A percentile compares a stretch with the other conserved stretches of the same genome.
Conservation (phyloP, 2,329 filamentous ascomycete genomes). For the Aspergillus ustus region DNA sequence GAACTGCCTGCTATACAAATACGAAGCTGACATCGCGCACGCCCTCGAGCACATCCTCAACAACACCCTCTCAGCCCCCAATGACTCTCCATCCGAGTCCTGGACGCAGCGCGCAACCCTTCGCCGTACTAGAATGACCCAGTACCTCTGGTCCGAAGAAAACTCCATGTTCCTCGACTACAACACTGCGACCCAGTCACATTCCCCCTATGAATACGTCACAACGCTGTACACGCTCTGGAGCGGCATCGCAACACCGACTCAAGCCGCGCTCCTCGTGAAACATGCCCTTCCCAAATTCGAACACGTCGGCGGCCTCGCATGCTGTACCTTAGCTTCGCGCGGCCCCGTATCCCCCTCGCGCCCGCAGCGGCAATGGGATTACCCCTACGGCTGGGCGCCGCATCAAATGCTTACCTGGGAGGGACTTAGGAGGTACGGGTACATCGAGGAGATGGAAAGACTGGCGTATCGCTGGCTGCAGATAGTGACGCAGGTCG, state of each 20-base stretch:
- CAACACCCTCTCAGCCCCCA: constrained; percentile 77
- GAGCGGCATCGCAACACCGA: constrained; percentile 84
- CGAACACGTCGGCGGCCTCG: constrained; percentile 82
- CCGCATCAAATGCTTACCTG: constrained; percentile 98
- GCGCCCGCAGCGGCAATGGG: constrained; percentile 95
- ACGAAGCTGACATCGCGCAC: constrained; percentile 89
- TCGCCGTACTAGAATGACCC: constrained; percentile 84
- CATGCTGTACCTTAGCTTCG: constrained; percentile 88
- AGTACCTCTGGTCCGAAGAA: constrained; percentile 89
- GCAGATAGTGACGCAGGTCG: constrained; percentile 97
- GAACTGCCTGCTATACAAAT: constrained; percentile 95
- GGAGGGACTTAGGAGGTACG: constrained; percentile 89
- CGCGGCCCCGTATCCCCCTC: constrained; percentile 78
- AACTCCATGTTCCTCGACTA: constrained; percentile 99
- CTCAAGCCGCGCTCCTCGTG: constrained; percentile 84
- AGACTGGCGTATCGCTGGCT: constrained; percentile 94
- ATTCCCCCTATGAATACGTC: constrained; percentile 82
- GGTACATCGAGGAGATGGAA: constrained; percentile 87
- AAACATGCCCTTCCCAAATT: constrained; percentile 81
- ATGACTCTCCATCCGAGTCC: constrained; percentile 79
- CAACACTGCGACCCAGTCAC: constrained; percentile 79
- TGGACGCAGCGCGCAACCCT: constrained; percentile 90
- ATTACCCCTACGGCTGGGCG: constrained; percentile 97
- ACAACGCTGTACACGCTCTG: constrained; percentile 98
- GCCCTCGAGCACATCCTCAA: constrained; percentile 83